phyloP scores from a whole-genome alignment of 495 filamentous ascomycete genomes.

The Filosporella fistucella region DNA sequence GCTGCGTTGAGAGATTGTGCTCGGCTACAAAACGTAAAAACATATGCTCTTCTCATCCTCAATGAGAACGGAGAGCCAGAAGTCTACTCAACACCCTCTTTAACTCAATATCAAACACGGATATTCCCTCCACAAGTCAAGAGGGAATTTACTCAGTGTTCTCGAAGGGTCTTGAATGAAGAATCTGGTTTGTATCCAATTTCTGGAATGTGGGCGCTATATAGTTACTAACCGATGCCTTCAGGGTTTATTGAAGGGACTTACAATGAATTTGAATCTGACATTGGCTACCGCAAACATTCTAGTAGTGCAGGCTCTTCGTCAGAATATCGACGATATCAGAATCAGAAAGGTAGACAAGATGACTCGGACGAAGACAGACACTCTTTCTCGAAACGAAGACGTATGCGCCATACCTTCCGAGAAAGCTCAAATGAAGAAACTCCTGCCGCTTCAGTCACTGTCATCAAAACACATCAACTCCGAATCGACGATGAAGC shows the following conservation, averaged over 20 bases:
- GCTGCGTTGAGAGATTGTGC: conserved; percentile 16
- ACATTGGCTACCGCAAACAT: conserved; percentile 1
- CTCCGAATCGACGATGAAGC: conserved; percentile 53
- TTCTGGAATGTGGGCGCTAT: too few relatives aligned
- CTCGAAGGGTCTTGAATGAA: neutral
- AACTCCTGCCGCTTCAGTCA: conserved; percentile 11
- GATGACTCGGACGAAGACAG: conserved; percentile 20
- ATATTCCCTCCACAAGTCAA: conserved; percentile 11
- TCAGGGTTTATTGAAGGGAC: too few relatives aligned
- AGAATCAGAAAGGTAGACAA: conserved; percentile 7
- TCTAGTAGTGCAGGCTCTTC: conserved; percentile 16
- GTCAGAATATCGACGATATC: neutral
- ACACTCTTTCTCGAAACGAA: conserved; percentile 16
- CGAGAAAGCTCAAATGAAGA: conserved; percentile 12
- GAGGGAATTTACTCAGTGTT: neutral
- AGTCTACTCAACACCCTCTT: conserved; percentile 10
- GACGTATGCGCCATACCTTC: neutral
- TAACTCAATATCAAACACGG: neutral
- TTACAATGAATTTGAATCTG: conserved; percentile 15
- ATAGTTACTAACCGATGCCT: too few relatives aligned
- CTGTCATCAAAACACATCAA: conserved; percentile 19
- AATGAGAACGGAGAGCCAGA: conserved; percentile 18
- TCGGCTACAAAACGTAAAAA: conserved; percentile 8
- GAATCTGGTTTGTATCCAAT: too few relatives aligned
- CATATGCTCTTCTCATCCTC: conserved; percentile 15